Conservation (phyloP, 106 monocot genomes). For the Dioscorea zingiberensis region DNA sequence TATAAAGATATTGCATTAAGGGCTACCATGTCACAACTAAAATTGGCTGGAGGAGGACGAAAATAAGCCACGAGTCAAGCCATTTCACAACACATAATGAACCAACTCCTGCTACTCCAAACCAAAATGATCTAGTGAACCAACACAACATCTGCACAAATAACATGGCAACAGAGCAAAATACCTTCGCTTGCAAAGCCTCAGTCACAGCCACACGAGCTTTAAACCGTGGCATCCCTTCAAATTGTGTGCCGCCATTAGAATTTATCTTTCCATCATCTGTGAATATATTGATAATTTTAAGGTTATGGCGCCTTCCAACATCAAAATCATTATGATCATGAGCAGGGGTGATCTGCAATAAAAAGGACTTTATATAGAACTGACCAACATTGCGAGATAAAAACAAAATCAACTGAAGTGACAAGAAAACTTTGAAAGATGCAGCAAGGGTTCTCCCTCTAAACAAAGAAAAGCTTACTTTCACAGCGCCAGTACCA, state of each 20-base stretch:
- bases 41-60: too few species aligned
- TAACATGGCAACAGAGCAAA: not conserved
- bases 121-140: too few species aligned
- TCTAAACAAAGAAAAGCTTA: constrained; percentile 11
- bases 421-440: too few species aligned
- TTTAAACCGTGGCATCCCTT: constrained; percentile 84
- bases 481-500: constrained; percentile 99
- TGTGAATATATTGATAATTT: constrained; percentile 92
- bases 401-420: not conserved
- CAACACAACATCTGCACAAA: not conserved
- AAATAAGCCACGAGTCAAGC: too few species aligned
- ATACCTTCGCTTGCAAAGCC: constrained; percentile 76
- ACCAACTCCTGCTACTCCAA: too few species aligned
- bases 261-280: constrained; percentile 87
- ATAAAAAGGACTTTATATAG: not conserved
- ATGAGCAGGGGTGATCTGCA: constrained; percentile 98
- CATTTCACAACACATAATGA: too few species aligned
- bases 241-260: constrained; percentile 68
- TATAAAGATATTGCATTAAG: too few species aligned
- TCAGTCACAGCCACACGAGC: constrained; percentile 65
- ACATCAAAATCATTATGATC: constrained; percentile 95
- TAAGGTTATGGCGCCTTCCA: constrained; percentile 83
- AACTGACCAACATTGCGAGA: too few species aligned
- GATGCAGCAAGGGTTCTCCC: not conserved
- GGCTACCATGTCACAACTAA: too few species aligned